phyloP scores from a whole-genome alignment of 2,329 filamentous ascomycete species.

The Davidsoniella neocaledoniae region DNA sequence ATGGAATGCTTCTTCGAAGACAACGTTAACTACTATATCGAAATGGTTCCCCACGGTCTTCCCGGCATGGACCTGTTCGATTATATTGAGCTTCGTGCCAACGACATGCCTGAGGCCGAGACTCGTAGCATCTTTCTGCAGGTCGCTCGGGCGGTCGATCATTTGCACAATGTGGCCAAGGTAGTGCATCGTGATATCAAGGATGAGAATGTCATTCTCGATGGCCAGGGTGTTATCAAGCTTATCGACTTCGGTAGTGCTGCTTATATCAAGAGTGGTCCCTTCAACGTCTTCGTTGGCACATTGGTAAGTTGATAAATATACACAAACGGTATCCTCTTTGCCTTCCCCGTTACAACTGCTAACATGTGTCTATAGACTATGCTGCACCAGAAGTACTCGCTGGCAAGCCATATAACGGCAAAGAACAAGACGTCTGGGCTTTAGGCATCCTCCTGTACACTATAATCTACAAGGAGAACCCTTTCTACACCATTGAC shows the following conservation, averaged over 20 bases:
- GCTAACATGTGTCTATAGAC: slow-evolving; percentile 35
- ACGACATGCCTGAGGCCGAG: slow-evolving; percentile 79
- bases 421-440: slow-evolving; percentile 98
- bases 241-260: slow-evolving; percentile 97
- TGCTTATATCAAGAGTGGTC: slow-evolving; percentile 94
- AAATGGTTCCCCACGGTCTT: slow-evolving; percentile 88
- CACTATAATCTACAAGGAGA: slow-evolving; percentile 98
- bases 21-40: slow-evolving; percentile 91
- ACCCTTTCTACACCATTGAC: slow-evolving; percentile 96
- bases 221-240: slow-evolving; percentile 90
- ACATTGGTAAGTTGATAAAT: slow-evolving; percentile 64
- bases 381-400: slow-evolving; percentile 98
- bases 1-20: slow-evolving; percentile 65
- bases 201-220: slow-evolving; percentile 92
- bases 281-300: slow-evolving; percentile 96
- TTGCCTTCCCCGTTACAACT: not conserved
- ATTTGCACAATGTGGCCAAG: slow-evolving; percentile 75
- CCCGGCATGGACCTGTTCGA: slow-evolving; percentile 98
- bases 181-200: slow-evolving; percentile 98
- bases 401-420: slow-evolving; percentile 76
- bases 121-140: slow-evolving; percentile 91
- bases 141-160: slow-evolving; percentile 75
- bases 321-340: not conserved
- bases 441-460: slow-evolving; percentile 92
- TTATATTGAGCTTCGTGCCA: slow-evolving; percentile 89